Percentiles rank a stretch among this genome's conserved stretches.
Evolutionary conservation across 163 green algal genomes (phyloP).

Genomic region (Scenedesmus sp.): DNA sequence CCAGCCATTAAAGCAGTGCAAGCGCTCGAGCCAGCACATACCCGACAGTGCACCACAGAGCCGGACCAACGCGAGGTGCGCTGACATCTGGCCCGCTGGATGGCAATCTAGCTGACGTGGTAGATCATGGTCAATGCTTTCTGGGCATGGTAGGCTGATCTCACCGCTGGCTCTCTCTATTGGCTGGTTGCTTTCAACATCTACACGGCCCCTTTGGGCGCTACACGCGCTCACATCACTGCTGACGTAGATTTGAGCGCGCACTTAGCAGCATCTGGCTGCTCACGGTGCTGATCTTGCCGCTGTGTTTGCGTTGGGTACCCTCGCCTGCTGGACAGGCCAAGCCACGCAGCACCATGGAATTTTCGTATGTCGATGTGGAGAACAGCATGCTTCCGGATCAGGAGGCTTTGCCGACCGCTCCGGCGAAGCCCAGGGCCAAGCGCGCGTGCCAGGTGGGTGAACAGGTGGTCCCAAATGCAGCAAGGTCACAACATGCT

Average conservation of each 20-base stretch:
- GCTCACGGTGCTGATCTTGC: not conserved
- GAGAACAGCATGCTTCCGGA: not conserved
- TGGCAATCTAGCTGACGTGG: too few relatives aligned
- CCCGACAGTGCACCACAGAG: too few relatives aligned
- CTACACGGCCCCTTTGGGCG: too few relatives aligned
- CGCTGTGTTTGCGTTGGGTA: not conserved
- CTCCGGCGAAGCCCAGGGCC: not conserved
- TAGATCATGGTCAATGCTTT: too few relatives aligned
- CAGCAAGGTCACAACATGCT: not conserved
- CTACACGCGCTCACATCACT: too few relatives aligned
- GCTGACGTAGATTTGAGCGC: not conserved
- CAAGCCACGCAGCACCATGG: not conserved
- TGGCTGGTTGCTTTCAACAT: too few relatives aligned
- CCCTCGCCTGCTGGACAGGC: not conserved
- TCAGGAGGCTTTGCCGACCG: not conserved
- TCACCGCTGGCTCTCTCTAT: too few relatives aligned
- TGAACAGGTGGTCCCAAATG: not conserved
- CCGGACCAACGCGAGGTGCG: too few relatives aligned
- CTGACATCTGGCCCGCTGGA: too few relatives aligned
- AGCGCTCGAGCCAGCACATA: too few relatives aligned
- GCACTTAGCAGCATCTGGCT: not conserved
- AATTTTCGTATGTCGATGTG: not conserved
- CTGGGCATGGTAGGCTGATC: too few relatives aligned
- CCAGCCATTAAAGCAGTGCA: too few relatives aligned
- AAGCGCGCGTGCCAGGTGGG: not conserved